Base-by-base conservation (phyloP, 2,329 filamentous ascomycete genomes). In the Nigrospora osmanthi region DNA sequence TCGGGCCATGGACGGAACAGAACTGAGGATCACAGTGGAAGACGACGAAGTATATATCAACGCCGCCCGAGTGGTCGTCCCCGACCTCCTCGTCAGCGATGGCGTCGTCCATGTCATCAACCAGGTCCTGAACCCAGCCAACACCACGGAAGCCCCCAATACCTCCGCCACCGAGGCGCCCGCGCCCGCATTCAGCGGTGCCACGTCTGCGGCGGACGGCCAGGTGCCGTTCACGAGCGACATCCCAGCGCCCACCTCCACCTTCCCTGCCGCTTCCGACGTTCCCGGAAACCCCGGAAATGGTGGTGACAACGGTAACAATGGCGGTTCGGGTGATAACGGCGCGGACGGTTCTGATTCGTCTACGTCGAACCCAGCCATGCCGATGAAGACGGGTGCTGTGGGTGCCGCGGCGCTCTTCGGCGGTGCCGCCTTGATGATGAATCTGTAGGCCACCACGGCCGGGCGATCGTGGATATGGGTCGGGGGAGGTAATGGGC, bases 21-120 rank as follows among this genome's bases (percentile, higher is more conserved):
- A 65, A 38, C 48, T 79, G 6, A 71, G 62, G 13, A 64, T 80
- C 39, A 63, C 60, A 4, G 58, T 72, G 6, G 52, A 35, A 15
- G 17, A 65, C 39, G 59, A 67, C 40, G 57, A 55, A 3, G 56
- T 69, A 16, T 78, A 67, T 50, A 67, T 73, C 45, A 76, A 79
- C 54, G 61, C 65, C 2, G 76, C 76, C 3, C 65, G 67, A 49
- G 66, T 81, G 31, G 61, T 73, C 2, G 58, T 64, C 2, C 60
- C 69, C 1, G 68, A 81, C 53, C 60, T 77, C 3, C 58, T 81
- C 6, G 59, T 73, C 11, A 65, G 65, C 31, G 80, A 80, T 49
- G 78, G 78, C 23, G 76, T 81, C 2, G 59, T 78, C 3, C 77
- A 81, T 52, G 65, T 80, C 13, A 67, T 80, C 34, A 78, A 85